Conservation (phyloP, 1,284 basidiomycete genomes). For the Tetrapyrgos nigripes region DNA sequence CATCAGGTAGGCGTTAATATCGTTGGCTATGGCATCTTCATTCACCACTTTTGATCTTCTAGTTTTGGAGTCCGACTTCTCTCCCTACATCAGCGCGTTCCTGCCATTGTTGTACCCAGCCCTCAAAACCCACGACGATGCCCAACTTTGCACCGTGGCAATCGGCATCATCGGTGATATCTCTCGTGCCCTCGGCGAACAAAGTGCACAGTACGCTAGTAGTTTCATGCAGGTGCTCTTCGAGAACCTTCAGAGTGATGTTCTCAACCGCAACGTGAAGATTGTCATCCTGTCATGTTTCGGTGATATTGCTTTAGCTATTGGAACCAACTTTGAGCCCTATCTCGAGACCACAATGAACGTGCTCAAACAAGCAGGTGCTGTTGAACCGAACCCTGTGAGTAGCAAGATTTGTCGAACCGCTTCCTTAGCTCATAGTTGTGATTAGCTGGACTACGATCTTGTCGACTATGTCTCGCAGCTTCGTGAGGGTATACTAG, state of each 20-base stretch:
- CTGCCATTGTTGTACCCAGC: slow-evolving; percentile 90
- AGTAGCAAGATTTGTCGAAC: slow-evolving; percentile 33
- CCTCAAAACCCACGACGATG: slow-evolving; percentile 93
- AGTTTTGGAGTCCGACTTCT: slow-evolving; percentile 88
- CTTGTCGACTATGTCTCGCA: slow-evolving; percentile 92
- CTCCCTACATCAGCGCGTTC: slow-evolving; percentile 91
- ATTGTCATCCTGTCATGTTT: slow-evolving; percentile 95
- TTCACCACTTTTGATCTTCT: slow-evolving; percentile 4
- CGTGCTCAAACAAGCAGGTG: slow-evolving; percentile 91
- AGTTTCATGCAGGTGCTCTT: slow-evolving; percentile 92
- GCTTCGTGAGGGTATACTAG: slow-evolving; percentile 94
- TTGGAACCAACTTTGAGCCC: slow-evolving; percentile 87
- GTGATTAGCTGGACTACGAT: slow-evolving; percentile 80
- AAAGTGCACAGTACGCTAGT: slow-evolving; percentile 82
- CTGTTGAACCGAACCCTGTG: slow-evolving; percentile 86
- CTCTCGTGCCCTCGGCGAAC: slow-evolving; percentile 89
- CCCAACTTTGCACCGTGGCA: slow-evolving; percentile 93
- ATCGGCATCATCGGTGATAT: slow-evolving; percentile 97
- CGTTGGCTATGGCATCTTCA: slow-evolving; percentile 18
- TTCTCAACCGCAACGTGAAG: slow-evolving; percentile 94
- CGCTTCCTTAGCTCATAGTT: slow-evolving; percentile 6
- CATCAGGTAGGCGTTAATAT: slow-evolving; percentile 62
- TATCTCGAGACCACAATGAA: slow-evolving; percentile 92
- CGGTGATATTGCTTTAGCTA: slow-evolving; percentile 95
- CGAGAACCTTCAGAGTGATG: slow-evolving; percentile 91